These are phyloP conservation scores for Venturia effusa DNA, from an alignment of 2,329 filamentous ascomycete genomes.

Conservation along the genomic window DNA sequence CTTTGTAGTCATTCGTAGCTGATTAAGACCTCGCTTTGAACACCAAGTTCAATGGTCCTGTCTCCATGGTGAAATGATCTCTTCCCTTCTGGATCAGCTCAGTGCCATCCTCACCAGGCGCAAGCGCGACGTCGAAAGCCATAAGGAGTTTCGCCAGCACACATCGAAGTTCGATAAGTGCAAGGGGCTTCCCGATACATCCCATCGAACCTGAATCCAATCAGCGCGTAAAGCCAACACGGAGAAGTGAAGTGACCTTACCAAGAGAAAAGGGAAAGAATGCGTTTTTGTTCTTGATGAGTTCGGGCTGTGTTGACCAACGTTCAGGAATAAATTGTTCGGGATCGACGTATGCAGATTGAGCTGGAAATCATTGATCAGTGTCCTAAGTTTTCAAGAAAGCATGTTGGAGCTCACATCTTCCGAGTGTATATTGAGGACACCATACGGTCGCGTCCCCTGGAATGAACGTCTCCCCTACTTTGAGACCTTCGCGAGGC, in stretches of 20 bases:
- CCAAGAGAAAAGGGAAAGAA: conserved; percentile 6
- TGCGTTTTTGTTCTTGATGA: conserved; percentile 7
- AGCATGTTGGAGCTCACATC: neutral
- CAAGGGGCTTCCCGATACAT: conserved; percentile 7
- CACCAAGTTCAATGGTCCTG: neutral
- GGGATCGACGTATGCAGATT: conserved; percentile 4
- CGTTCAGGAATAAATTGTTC: conserved; percentile 9
- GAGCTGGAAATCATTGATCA: conserved; percentile 9
- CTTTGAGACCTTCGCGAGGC: conserved; percentile 12
- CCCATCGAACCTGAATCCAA: neutral
- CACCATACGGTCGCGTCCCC: conserved; percentile 12
- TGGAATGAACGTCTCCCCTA: conserved; percentile 15
- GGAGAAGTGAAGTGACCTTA: neutral
- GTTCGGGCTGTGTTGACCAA: conserved; percentile 6
- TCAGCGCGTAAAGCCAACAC: neutral
- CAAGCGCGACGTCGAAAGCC: neutral
- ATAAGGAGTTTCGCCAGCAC: conserved; percentile 7
- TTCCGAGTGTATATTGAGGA: conserved; percentile 15
- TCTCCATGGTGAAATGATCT: conserved; percentile 9
- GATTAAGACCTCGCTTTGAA: conserved; percentile 4
- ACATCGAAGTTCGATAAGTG: conserved; percentile 1
- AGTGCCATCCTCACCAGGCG: conserved; percentile 13
- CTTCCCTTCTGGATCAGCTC: conserved; percentile 15
- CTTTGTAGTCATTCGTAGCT: too few species aligned
- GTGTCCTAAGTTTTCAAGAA: neutral